phyloP scores from a whole-genome alignment of 1,139 yeast genomes.

The Yamadazyma conglobata region DNA sequence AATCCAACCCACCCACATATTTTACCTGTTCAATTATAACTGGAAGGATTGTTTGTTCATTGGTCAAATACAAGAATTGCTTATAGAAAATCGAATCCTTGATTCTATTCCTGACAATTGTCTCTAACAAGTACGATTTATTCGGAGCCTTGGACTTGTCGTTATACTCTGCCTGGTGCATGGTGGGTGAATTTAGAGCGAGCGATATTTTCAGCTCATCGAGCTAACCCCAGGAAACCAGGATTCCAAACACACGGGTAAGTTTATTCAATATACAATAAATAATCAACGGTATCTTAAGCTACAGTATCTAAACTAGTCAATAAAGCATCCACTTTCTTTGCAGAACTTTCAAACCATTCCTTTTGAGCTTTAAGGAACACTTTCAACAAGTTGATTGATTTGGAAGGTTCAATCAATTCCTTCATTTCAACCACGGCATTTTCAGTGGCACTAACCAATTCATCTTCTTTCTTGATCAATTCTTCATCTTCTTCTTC shows the following conservation, averaged over 20 bases:
- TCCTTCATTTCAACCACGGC: constrained; percentile 78
- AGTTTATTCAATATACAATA: not conserved
- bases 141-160: constrained; percentile 34
- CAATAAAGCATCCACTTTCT: constrained; percentile 33
- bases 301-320: constrained; percentile 29
- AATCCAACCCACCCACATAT: constrained; percentile 49
- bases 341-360: constrained; percentile 51
- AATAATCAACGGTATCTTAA: too few relatives aligned
- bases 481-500: constrained; percentile 50
- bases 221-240: too few relatives aligned
- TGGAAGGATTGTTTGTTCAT: constrained; percentile 47
- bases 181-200: not conserved
- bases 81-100: constrained; percentile 70
- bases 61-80: constrained; percentile 56
- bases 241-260: too few relatives aligned
- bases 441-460: constrained; percentile 69
- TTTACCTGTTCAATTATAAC: constrained; percentile 35
- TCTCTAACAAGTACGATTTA: constrained; percentile 57
- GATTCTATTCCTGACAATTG: constrained; percentile 65
- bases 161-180: constrained; percentile 13
- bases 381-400: constrained; percentile 57
- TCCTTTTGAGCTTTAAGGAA: constrained; percentile 66
- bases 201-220: too few relatives aligned
- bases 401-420: constrained; percentile 63
- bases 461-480: constrained; percentile 70